Conservation (phyloP, 441 rosid species). For the Corymbia citriodora region DNA sequence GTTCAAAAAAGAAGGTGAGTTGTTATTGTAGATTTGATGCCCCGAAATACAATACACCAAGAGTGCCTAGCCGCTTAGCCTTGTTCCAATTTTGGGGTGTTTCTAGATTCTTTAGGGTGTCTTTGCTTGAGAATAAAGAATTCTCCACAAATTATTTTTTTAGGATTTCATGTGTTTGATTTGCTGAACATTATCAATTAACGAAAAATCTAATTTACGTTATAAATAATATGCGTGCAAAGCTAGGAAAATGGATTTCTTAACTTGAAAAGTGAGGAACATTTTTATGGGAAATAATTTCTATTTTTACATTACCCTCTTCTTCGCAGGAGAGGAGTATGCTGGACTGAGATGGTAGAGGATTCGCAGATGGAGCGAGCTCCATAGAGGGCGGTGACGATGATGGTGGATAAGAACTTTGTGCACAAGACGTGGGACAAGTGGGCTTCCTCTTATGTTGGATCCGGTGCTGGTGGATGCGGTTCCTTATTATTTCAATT, state of each 20-base stretch:
- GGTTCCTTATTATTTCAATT: not conserved
- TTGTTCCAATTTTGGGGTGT: not conserved
- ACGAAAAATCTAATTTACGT: not conserved
- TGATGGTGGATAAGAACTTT: conserved; percentile 40
- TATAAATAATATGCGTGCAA: not conserved
- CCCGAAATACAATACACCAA: fast-evolving
- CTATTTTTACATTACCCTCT: fast-evolving
- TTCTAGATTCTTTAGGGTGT: not conserved
- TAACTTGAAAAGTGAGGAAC: fast-evolving
- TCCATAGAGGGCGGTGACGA: not conserved
- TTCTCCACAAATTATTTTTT: too few relatives aligned
- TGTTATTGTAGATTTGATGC: fast-evolving
- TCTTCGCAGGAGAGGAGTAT: not conserved
- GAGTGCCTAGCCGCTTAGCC: too few relatives aligned
- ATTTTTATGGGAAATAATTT: too few relatives aligned
- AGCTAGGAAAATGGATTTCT: too few relatives aligned
- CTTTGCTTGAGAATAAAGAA: not conserved
- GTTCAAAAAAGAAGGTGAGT: not conserved
- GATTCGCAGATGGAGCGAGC: not conserved
- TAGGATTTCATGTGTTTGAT: fast-evolving
- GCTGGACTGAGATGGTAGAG: not conserved
- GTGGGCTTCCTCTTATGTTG: conserved; percentile 61
- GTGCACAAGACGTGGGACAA: conserved; percentile 72
- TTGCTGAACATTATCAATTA: too few relatives aligned
- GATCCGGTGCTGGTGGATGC: conserved; percentile 40